phyloP scores from a whole-genome alignment of 768 basidiomycete genomes.

The Ramaria sp. region DNA sequence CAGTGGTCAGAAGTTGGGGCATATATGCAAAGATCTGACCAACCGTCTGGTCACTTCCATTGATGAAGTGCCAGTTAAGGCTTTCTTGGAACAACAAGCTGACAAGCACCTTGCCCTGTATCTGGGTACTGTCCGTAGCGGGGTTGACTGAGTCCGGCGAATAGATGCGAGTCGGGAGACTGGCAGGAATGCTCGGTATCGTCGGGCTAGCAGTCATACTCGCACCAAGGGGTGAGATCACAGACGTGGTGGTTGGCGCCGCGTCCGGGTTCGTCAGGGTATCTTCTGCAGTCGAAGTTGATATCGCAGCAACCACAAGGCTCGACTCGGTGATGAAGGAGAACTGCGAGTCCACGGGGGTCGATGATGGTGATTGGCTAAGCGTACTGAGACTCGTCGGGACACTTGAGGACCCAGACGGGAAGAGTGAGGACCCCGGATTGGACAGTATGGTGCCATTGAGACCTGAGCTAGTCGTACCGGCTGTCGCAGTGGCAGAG shows the following conservation, averaged over 20 bases:
- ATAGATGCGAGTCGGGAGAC: conserved; percentile 51
- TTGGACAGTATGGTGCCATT: not conserved
- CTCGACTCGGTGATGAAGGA: conserved; percentile 24
- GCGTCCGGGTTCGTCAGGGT: conserved; percentile 31
- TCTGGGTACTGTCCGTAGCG: conserved; percentile 16
- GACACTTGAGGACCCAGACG: not conserved
- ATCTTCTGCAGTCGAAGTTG: conserved; percentile 14
- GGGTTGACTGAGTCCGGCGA: conserved; percentile 22
- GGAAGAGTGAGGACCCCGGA: not conserved
- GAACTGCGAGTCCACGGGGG: conserved; percentile 20
- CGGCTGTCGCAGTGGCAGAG: conserved; percentile 1
- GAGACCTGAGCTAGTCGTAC: not conserved
- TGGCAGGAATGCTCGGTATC: conserved; percentile 37
- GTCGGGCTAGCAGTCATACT: conserved; percentile 19
- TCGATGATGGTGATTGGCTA: conserved; percentile 8
- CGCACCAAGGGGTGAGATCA: conserved; percentile 13
- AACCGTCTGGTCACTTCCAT: conserved; percentile 40
- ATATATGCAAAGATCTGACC: conserved; percentile 72
- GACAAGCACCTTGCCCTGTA: conserved; percentile 39
- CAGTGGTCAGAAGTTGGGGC: conserved; percentile 38
- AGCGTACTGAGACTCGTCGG: conserved; percentile 14
- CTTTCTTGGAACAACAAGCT: conserved; percentile 49
- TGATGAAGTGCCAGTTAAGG: conserved; percentile 66
- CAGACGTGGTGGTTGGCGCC: conserved; percentile 17
- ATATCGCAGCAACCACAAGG: conserved; percentile 14